A percentile compares a stretch with the other conserved stretches of the same genome.
phyloP scores from a whole-genome alignment of 805 yeast species.

The Tetrapisispora namnaoensis region DNA sequence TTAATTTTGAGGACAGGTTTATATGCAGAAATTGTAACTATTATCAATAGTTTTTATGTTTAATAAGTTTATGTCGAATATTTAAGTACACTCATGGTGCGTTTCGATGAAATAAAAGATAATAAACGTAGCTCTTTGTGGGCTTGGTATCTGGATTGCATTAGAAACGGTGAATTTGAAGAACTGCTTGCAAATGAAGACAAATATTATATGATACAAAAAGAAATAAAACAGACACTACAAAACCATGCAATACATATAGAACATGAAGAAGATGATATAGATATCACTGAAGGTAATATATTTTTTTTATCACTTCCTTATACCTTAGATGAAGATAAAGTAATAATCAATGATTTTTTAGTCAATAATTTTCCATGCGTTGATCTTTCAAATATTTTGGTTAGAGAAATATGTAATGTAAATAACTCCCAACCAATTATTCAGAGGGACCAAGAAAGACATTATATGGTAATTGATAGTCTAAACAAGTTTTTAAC shows the following conservation, averaged over 20 bases:
- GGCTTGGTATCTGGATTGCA: constrained; percentile 31
- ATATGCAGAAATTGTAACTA: background rate
- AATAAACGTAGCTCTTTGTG: constrained; percentile 12
- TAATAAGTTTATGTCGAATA: background rate
- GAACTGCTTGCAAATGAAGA: constrained; percentile 23
- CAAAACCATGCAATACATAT: background rate
- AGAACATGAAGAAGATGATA: constrained; percentile 3
- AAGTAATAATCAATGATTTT: constrained; percentile 23
- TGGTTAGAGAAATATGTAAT: constrained; percentile 23
- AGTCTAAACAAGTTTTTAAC: constrained; percentile 15
- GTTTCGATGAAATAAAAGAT: constrained; percentile 2
- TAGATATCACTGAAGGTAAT: constrained; percentile 6
- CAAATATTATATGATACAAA: constrained; percentile 22
- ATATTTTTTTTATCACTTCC: constrained; percentile 28
- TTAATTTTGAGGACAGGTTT: no score
- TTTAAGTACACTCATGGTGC: background rate
- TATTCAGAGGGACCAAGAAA: constrained; percentile 23
- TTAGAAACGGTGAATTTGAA: constrained; percentile 30
- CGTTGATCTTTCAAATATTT: constrained; percentile 20
- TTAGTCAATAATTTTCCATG: constrained; percentile 26
- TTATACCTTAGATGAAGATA: constrained; percentile 24
- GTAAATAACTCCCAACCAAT: constrained; percentile 10
- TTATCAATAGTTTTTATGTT: no score
- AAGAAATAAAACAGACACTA: constrained; percentile 6
- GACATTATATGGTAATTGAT: constrained; percentile 27